Base-by-base conservation (phyloP, 2,329 filamentous ascomycete species). In the Cercospora nicotianae region DNA sequence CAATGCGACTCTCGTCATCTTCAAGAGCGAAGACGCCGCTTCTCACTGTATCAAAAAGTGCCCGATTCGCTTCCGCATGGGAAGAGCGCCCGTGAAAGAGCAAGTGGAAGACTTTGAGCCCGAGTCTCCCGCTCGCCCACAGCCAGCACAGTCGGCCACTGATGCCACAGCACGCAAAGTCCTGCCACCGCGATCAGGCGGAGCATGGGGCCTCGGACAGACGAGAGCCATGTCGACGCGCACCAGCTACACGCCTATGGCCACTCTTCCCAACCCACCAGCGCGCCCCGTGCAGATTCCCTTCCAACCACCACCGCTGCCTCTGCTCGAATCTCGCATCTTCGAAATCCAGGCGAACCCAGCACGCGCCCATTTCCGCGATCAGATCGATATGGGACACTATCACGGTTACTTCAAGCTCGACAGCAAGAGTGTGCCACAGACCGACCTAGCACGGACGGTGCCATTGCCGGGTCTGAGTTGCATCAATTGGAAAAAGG, bases 1-100 rank as follows among this genome's bases (percentile, higher is more conserved):
- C 55, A 83, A 83, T 66, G 74, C 80, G 8, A 79, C 79, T 8
- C 72, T 85, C 5, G 83, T 81, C 70, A 82, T 85, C 64, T 85
- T 80, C 75, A 77, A 79, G 63, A 76, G 80, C 42, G 74, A 79
- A 33, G 73, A 77, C 12, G 76, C 80, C 23, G 83, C 82, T 0
- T 74, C 79, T 36, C 72, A 77, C 16, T 80, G 83, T 33, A 74
- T 84, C 57, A 75, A 80, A 64, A 80, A 78, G 36, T 82, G 79
- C 42, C 83, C 83, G 7, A 76, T 85, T 60, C 79, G 80, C 33
- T 85, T 85, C 71, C 76, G 80, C 8, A 79, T 85, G 67, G 73
- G 77, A 70, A 65, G 66, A 66, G 71, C 71, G 13, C 55, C 70
- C 12, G 57, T 65, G 23, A 62, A 30, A 53, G 67, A 71, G 16